Evolutionary conservation across 495 filamentous ascomycete genomes (phyloP).

Genomic region (Massariosphaeria phaeospora): DNA sequence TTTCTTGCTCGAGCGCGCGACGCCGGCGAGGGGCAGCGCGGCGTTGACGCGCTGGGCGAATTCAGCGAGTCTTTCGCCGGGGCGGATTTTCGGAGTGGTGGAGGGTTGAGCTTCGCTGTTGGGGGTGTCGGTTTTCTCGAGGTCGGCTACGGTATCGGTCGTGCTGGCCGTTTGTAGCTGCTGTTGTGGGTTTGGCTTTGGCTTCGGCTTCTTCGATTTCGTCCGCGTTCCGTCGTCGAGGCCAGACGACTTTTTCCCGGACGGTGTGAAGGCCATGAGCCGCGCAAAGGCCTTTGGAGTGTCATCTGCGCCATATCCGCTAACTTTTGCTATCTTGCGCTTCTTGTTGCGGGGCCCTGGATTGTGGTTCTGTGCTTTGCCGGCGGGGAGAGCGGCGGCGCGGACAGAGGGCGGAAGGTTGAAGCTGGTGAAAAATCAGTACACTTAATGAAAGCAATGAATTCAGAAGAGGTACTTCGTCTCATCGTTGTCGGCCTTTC

Average conservation of each 20-base stretch:
- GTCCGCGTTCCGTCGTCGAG: conserved; percentile 60
- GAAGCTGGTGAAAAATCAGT: conserved; percentile 46
- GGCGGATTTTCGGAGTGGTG: conserved; percentile 61
- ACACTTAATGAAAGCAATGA: neutral
- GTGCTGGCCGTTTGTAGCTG: too few species aligned
- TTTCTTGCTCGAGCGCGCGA: conserved; percentile 33
- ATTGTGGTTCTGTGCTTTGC: conserved; percentile 34
- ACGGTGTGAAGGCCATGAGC: conserved; percentile 63
- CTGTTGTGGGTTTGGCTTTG: neutral
- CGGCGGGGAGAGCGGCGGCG: conserved; percentile 65
- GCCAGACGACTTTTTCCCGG: conserved; percentile 54
- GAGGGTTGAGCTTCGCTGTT: conserved; percentile 16
- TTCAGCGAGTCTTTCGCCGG: conserved; percentile 74
- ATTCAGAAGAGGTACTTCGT: conserved; percentile 36
- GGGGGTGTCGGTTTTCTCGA: neutral
- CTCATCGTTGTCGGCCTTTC: conserved; percentile 48
- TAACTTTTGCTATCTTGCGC: conserved; percentile 37
- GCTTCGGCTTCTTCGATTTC: conserved; percentile 50
- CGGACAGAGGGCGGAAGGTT: conserved; percentile 69
- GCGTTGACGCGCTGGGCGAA: conserved; percentile 83
- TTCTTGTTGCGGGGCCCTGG: conserved; percentile 44
- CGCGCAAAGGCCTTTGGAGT: conserved; percentile 80
- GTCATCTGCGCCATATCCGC: conserved; percentile 56
- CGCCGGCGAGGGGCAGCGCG: conserved; percentile 64
- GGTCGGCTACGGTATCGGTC: neutral